Evolutionary conservation across 371 early-diverging fungal species (phyloP).

Genomic region (Lichtheimia ornata): DNA sequence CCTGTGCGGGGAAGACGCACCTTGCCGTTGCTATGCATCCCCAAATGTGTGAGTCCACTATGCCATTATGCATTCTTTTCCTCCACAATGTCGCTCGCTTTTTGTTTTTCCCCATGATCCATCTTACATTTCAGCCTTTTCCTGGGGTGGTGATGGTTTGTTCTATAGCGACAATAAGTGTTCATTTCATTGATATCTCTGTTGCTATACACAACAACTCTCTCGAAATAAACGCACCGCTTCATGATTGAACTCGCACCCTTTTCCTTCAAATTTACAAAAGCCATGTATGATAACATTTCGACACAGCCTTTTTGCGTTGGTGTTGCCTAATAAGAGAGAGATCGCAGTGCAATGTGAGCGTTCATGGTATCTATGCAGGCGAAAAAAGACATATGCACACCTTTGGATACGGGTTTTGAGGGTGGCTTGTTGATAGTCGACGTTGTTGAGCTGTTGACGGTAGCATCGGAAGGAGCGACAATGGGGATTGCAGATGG

Average conservation of each 20-base stretch:
- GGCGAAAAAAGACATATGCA: slow-evolving; percentile 1
- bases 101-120: too few relatives aligned
- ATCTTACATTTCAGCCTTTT: not conserved
- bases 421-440: slow-evolving; percentile 9
- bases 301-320: slow-evolving; percentile 66
- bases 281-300: slow-evolving; percentile 86
- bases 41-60: not conserved
- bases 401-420: slow-evolving; percentile 48
- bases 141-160: slow-evolving; percentile 1
- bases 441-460: slow-evolving; percentile 12
- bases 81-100: not conserved
- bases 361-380: not conserved
- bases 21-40: not conserved
- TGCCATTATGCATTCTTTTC: not conserved
- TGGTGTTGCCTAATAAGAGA: slow-evolving; percentile 15
- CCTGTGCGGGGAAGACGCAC: not conserved
- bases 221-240: slow-evolving; percentile 38
- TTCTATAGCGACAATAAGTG: not conserved
- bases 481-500: slow-evolving; percentile 64
- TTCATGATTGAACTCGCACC: slow-evolving; percentile 87
- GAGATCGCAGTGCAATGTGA: slow-evolving; percentile 3
- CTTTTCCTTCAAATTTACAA: slow-evolving; percentile 83
- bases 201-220: not conserved
- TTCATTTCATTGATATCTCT: not conserved
- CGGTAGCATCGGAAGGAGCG: slow-evolving; percentile 41